Percentiles rank a stretch among this genome's conserved stretches.
These are phyloP conservation scores for Balakata baccata DNA, from an alignment of 345 rosid species.

Conservation along the genomic window DNA sequence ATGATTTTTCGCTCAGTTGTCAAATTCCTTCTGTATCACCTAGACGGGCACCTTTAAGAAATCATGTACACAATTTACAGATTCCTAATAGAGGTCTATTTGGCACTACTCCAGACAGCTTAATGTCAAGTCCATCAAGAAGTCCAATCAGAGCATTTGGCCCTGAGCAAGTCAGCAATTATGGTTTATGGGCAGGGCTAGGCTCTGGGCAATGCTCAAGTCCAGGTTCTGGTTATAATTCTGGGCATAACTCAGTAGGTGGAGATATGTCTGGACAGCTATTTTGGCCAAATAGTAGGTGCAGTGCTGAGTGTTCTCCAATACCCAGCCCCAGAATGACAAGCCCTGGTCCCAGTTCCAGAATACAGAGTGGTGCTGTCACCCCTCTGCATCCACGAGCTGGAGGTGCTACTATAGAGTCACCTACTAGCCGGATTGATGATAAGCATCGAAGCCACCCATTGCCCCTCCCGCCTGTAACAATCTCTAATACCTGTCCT, in stretches of 20 bases:
- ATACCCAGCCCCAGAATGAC: conserved; percentile 94
- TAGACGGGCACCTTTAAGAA: conserved; percentile 48
- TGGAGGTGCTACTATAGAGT: conserved; percentile 62
- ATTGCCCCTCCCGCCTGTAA: conserved; percentile 83
- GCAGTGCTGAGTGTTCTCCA: conserved; percentile 97
- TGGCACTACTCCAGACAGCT: conserved; percentile 87
- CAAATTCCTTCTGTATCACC: conserved; percentile 63
- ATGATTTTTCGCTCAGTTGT: conserved; percentile 40
- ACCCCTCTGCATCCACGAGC: conserved; percentile 96
- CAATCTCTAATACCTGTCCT: conserved; percentile 64
- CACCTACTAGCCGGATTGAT: conserved; percentile 65
- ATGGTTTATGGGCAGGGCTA: conserved; percentile 61
- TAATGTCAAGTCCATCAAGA: conserved; percentile 97
- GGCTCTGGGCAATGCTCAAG: conserved; percentile 99
- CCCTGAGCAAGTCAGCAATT: conserved; percentile 60
- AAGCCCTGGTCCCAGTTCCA: conserved; percentile 95
- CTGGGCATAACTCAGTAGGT: conserved; percentile 93
- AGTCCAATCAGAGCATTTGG: conserved; percentile 82
- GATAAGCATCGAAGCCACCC: conserved; percentile 88
- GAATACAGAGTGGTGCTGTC: conserved; percentile 97
- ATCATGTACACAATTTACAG: conserved; percentile 65
- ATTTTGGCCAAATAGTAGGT: conserved; percentile 90
- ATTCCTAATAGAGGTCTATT: conserved; percentile 61
- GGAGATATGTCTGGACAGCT: conserved; percentile 86
- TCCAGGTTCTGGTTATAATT: conserved; percentile 94